These are phyloP conservation scores for Saccharomycopsis malanga DNA, from an alignment of 805 yeast species.

Conservation along the genomic window DNA sequence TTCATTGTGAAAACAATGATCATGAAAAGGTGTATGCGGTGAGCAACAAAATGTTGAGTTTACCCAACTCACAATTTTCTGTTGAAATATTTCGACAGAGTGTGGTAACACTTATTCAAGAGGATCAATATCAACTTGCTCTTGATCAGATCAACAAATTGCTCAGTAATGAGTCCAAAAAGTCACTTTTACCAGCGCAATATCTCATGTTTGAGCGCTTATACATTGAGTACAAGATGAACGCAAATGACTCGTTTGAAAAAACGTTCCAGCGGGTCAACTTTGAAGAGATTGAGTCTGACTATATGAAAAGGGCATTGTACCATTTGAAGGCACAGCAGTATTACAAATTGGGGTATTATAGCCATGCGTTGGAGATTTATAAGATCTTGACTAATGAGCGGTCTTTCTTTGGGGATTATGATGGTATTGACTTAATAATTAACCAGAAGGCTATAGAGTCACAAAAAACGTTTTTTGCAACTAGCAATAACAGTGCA, in stretches of 20 bases:
- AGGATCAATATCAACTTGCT: slow-evolving; percentile 14
- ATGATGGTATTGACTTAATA: slow-evolving; percentile 45
- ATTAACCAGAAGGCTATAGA: slow-evolving; percentile 66
- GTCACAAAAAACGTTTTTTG: slow-evolving; percentile 34
- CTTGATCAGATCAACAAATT: slow-evolving; percentile 5
- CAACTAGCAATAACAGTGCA: slow-evolving; percentile 11
- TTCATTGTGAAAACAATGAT: slow-evolving; percentile 12
- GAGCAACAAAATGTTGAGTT: slow-evolving; percentile 2
- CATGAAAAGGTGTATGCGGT: slow-evolving; percentile 6
- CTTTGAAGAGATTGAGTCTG: slow-evolving; percentile 20
- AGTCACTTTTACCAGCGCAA: slow-evolving; percentile 19
- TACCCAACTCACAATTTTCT: slow-evolving; percentile 13
- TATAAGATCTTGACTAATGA: slow-evolving; percentile 40
- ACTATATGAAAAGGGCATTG: slow-evolving; percentile 32
- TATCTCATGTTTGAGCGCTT: slow-evolving; percentile 45
- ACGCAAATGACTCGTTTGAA: slow-evolving; percentile 30
- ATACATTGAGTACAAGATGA: slow-evolving; percentile 56
- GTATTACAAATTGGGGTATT: slow-evolving; percentile 44
- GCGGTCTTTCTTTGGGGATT: slow-evolving; percentile 25
- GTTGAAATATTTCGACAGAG: slow-evolving; percentile 5
- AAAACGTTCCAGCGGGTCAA: slow-evolving; percentile 24
- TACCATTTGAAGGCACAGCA: slow-evolving; percentile 48
- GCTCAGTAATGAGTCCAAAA: background rate
- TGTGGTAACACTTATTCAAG: slow-evolving; percentile 13
- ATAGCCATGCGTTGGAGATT: slow-evolving; percentile 41